Evolutionary conservation across 2,329 filamentous ascomycete genomes (phyloP).

Genomic region (Fusarium sp.): DNA sequence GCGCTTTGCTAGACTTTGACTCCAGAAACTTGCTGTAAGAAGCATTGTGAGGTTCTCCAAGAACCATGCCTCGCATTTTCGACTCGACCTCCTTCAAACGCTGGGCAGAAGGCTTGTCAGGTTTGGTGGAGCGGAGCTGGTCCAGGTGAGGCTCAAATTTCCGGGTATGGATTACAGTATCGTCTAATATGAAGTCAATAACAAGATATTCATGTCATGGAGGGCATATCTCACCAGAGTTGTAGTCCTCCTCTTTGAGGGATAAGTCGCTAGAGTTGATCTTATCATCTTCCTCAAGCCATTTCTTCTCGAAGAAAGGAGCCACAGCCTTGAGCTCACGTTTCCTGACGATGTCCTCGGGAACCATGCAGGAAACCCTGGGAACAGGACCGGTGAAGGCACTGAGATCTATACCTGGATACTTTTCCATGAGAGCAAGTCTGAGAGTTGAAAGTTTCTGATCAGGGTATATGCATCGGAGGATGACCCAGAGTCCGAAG

Average conservation of each 20-base stretch:
- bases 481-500: slow-evolving; percentile 13
- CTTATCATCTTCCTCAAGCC: not conserved
- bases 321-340: not conserved
- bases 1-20: not conserved
- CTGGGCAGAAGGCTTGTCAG: not conserved
- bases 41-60: not conserved
- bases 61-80: not conserved
- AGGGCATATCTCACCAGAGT: not conserved
- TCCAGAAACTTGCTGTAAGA: not conserved
- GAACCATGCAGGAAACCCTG: no score
- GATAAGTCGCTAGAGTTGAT: not conserved
- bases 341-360: not conserved
- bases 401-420: slow-evolving; percentile 1
- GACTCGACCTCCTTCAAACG: not conserved
- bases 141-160: not conserved
- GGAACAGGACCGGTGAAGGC: not conserved
- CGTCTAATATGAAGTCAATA: not conserved
- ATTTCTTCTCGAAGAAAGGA: not conserved
- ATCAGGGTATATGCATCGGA: slow-evolving; percentile 5
- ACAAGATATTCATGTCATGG: no score
- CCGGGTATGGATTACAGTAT: not conserved
- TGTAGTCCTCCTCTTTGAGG: not conserved
- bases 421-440: not conserved
- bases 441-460: not conserved
- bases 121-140: not conserved